Evolutionary conservation across 2,329 filamentous ascomycete genomes (phyloP).

Genomic region (Orbilia javanica): DNA sequence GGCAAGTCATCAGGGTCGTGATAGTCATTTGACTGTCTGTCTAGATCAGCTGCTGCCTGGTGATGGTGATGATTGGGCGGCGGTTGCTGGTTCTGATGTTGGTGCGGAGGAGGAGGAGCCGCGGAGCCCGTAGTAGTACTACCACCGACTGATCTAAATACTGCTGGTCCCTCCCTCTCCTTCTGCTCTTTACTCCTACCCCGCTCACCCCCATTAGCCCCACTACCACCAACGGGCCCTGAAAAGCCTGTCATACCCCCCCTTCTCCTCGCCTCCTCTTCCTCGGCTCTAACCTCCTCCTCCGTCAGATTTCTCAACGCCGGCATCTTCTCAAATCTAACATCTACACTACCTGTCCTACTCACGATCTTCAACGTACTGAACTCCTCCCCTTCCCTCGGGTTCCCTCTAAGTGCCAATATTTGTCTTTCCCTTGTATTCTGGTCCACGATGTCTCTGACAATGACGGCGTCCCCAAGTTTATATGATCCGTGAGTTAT

Average conservation of each 20-base stretch:
- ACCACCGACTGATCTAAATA: slow-evolving; percentile 8
- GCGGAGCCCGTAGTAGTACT: background rate
- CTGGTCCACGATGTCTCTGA: slow-evolving; percentile 43
- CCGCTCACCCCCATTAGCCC: background rate
- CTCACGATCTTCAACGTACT: slow-evolving; percentile 45
- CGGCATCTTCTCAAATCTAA: slow-evolving; percentile 41
- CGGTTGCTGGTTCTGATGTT: slow-evolving; percentile 18
- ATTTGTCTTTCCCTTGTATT: slow-evolving; percentile 24
- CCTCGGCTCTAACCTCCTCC: slow-evolving; percentile 27
- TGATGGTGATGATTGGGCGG: background rate
- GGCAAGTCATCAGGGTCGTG: slow-evolving; percentile 27
- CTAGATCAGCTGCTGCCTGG: background rate
- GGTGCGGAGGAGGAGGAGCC: background rate
- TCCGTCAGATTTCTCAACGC: slow-evolving; percentile 38
- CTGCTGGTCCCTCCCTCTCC: slow-evolving; percentile 24
- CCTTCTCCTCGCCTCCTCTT: slow-evolving; percentile 32
- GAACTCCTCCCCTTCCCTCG: slow-evolving; percentile 49
- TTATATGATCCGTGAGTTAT: slow-evolving; percentile 35
- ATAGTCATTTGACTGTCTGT: background rate
- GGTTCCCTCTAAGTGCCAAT: slow-evolving; percentile 48
- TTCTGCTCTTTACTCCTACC: slow-evolving; percentile 39
- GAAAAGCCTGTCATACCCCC: background rate
- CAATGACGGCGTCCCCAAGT: slow-evolving; percentile 18
- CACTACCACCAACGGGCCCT: background rate
- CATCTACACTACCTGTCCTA: slow-evolving; percentile 30